Percentiles rank a stretch among this genome's conserved stretches.
Conservation (phyloP, 257 asterid genomes). For the Osmanthus fragrans region DNA sequence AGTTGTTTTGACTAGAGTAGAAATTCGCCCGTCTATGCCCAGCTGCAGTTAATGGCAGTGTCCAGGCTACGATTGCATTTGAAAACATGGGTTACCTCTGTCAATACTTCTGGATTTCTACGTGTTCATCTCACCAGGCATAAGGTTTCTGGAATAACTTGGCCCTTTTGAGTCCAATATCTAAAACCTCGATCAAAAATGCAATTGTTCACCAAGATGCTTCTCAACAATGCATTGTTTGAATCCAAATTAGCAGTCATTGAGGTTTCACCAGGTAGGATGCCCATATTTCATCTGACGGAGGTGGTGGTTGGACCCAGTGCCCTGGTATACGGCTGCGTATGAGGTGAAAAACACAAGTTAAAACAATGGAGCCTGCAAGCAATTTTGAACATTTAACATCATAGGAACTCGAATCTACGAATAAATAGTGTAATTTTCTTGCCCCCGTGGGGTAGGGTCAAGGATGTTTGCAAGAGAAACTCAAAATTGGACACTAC, state of each 20-base stretch:
- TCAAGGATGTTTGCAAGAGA: not conserved
- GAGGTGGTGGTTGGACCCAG: constrained; percentile 91
- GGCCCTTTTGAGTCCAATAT: not conserved
- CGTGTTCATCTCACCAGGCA: not conserved
- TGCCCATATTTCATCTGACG: constrained; percentile 90
- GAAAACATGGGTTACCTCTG: not conserved
- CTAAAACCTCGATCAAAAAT: not conserved
- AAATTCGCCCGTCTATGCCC: not conserved
- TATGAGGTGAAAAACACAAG: constrained; percentile 10
- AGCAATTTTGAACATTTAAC: not conserved
- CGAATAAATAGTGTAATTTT: not conserved
- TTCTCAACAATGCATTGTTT: not conserved
- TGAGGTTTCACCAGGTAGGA: constrained; percentile 66
- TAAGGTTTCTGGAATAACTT: not conserved
- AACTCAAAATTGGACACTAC: not conserved
- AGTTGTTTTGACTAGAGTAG: no score
- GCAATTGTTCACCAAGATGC: not conserved
- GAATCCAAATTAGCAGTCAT: constrained; percentile 21
- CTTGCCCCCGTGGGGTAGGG: not conserved
- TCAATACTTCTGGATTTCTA: not conserved
- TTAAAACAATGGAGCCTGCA: not conserved
- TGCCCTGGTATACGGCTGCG: constrained; percentile 92
- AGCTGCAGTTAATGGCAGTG: not conserved
- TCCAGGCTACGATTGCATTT: not conserved
- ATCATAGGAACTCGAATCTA: not conserved